These are phyloP conservation scores for Malus hybrid DNA, from an alignment of 331 rosid species.

Conservation along the genomic window DNA sequence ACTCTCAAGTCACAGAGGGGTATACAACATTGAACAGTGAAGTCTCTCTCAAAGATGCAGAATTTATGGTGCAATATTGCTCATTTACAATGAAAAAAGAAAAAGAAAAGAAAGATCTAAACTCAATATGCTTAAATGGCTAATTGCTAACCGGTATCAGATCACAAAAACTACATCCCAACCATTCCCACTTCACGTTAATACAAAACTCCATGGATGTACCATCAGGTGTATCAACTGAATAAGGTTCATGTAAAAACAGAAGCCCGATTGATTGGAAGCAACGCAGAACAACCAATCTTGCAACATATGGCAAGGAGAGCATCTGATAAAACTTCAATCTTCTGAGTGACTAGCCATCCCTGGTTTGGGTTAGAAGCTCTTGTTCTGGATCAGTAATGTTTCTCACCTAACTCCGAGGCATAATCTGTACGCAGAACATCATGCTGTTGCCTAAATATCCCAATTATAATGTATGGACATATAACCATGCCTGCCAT, in stretches of 20 bases:
- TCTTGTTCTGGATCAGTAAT: conserved; percentile 42
- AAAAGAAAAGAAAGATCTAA: no score
- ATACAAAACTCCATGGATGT: neutral
- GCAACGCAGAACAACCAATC: conserved; percentile 10
- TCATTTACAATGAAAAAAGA: no score
- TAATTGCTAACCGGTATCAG: neutral
- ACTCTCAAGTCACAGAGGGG: no score
- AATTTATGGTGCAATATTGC: no score
- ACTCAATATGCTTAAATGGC: neutral
- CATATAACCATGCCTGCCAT: conserved; percentile 92
- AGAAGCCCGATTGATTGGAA: conserved; percentile 20
- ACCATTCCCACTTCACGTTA: neutral
- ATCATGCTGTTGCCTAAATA: conserved; percentile 51
- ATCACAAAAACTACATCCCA: conserved; percentile 16
- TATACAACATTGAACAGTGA: no score
- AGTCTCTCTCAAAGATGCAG: no score
- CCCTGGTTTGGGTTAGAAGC: conserved; percentile 35
- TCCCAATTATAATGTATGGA: conserved; percentile 66
- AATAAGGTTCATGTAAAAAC: conserved; percentile 7
- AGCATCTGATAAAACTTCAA: conserved; percentile 32
- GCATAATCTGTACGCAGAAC: conserved; percentile 73
- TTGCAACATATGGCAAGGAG: conserved; percentile 19
- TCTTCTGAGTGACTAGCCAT: conserved; percentile 29
- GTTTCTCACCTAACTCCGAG: conserved; percentile 29
- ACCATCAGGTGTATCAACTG: conserved; percentile 3